Percentiles rank a stretch among this genome's conserved stretches.
These are phyloP conservation scores for Calocera viscosa DNA, from an alignment of 768 basidiomycete species.

Conservation along the genomic window DNA sequence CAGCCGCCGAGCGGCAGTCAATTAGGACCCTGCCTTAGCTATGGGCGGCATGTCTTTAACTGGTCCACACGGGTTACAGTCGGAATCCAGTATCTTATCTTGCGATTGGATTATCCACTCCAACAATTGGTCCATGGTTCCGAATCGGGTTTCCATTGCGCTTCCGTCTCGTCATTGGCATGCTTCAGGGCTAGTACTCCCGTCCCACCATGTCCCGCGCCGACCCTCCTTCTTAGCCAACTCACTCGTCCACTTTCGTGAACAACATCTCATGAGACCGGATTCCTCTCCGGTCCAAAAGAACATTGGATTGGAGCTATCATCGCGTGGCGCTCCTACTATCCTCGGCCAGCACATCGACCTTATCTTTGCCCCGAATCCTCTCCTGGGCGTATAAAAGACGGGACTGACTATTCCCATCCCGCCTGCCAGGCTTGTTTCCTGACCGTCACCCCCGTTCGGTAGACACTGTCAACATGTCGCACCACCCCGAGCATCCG, in stretches of 20 bases:
- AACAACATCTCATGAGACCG: slow-evolving; percentile 4
- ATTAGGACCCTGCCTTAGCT: background rate
- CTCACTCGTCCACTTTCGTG: background rate
- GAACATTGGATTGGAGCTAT: slow-evolving; percentile 3
- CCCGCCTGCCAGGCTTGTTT: slow-evolving; percentile 2
- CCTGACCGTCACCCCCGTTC: background rate
- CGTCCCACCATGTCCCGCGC: background rate
- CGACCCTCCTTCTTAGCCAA: background rate
- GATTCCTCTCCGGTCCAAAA: slow-evolving; percentile 3
- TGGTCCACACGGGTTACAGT: background rate
- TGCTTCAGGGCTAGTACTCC: slow-evolving; percentile 4
- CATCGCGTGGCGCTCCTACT: slow-evolving; percentile 5
- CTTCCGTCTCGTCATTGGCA: slow-evolving; percentile 1
- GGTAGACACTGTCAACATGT: background rate
- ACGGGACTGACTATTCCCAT: background rate
- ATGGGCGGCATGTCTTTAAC: slow-evolving; percentile 3
- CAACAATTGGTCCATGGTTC: background rate
- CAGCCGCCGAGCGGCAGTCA: background rate
- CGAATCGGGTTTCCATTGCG: background rate
- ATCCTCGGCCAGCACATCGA: background rate
- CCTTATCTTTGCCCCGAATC: background rate
- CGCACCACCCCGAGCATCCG: background rate
- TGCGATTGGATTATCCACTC: background rate
- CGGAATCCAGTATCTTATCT: slow-evolving; percentile 1
- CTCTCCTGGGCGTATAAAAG: background rate